Conservation (phyloP, 2,329 filamentous ascomycete species). For the Cyanodermella asteris region DNA sequence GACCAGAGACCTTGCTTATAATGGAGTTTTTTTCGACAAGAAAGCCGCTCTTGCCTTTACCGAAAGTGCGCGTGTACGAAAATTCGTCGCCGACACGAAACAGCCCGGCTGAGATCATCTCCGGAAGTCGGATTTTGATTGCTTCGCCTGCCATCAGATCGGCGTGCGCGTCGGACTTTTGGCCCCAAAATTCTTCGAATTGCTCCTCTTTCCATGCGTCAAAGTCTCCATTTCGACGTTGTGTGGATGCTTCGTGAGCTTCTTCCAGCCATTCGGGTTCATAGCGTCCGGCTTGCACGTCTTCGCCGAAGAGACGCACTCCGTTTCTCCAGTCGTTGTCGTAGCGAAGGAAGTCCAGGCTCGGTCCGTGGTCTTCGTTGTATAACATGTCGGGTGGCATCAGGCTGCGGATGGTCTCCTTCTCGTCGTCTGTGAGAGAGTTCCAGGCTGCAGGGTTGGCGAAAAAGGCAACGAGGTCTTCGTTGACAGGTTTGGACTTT, state of each 20-base stretch:
- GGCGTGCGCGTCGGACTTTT: conserved; percentile 22
- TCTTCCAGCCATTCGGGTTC: conserved; percentile 34
- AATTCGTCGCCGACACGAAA: conserved; percentile 20
- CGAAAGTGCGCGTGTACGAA: conserved; percentile 15
- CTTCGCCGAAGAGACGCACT: conserved; percentile 31
- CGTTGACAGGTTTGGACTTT: conserved; percentile 15
- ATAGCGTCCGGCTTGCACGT: conserved; percentile 32
- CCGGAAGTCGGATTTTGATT: conserved; percentile 17
- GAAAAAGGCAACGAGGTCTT: conserved; percentile 20
- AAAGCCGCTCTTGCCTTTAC: conserved; percentile 10
- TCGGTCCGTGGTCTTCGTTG: conserved; percentile 11
- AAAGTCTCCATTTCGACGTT: conserved; percentile 31
- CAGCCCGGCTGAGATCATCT: conserved; percentile 15
- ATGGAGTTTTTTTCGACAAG: conserved; percentile 21
- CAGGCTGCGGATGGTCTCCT: conserved; percentile 17
- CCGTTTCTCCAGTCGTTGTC: conserved; percentile 28
- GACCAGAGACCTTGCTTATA: conserved; percentile 16
- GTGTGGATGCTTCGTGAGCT: conserved; percentile 29
- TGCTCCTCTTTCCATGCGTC: conserved; percentile 33
- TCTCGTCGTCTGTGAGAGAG: conserved; percentile 19
- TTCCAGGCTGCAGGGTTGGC: conserved; percentile 19
- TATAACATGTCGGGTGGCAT: conserved; percentile 22
- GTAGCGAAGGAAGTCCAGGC: conserved; percentile 21
- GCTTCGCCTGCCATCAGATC: conserved; percentile 19
- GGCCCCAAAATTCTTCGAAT: conserved; percentile 35